A percentile compares a stretch with the other conserved stretches of the same genome.
These are phyloP conservation scores for Avena atlantica DNA, from an alignment of 176 grass and related monocot genomes.

Conservation along the genomic window DNA sequence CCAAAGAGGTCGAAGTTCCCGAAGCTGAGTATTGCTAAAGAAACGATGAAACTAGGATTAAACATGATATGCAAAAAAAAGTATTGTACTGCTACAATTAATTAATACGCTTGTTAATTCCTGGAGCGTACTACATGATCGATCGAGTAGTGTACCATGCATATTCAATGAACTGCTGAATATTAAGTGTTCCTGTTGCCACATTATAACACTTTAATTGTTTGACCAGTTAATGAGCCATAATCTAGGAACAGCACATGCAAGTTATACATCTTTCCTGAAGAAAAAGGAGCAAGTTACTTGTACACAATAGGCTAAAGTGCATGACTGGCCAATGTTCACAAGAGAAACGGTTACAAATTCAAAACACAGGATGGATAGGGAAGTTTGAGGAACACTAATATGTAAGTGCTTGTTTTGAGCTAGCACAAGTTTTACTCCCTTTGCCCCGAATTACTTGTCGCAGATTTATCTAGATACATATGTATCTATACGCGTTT, in stretches of 20 bases:
- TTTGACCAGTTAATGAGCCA: not conserved
- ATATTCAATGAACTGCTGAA: conserved; percentile 30
- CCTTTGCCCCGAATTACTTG: too few species aligned
- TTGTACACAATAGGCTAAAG: not conserved
- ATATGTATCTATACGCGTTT: too few species aligned
- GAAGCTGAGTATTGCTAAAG: not conserved
- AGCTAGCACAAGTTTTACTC: not conserved
- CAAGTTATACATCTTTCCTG: not conserved
- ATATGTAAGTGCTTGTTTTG: not conserved
- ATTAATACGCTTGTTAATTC: not conserved
- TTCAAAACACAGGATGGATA: not conserved
- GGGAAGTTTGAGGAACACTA: not conserved
- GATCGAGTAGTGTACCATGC: conserved; percentile 3
- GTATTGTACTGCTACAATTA: not conserved
- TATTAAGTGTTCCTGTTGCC: conserved; percentile 20
- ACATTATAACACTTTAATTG: conserved; percentile 35
- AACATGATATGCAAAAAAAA: not conserved
- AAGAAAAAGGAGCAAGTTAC: not conserved
- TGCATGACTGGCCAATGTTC: not conserved
- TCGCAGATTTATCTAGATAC: too few species aligned
- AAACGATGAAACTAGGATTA: conserved; percentile 20
- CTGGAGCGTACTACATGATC: not conserved
- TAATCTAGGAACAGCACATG: not conserved
- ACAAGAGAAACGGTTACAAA: not conserved
- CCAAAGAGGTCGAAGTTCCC: not conserved